phyloP scores from a whole-genome alignment of 2,329 filamentous ascomycete genomes.

The Cryphonectria japonica region DNA sequence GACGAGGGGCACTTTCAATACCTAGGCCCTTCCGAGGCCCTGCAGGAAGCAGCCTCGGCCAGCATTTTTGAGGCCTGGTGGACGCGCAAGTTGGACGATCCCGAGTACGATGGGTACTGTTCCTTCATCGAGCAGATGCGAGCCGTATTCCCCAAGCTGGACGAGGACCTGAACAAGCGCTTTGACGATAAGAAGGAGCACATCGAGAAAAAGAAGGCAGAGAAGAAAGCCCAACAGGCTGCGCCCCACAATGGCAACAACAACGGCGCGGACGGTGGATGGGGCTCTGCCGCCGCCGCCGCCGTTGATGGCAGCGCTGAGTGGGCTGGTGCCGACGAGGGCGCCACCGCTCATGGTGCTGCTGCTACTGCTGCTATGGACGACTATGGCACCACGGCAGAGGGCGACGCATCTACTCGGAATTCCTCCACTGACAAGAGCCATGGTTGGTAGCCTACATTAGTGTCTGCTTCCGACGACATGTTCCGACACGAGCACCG shows the following conservation, averaged over 20 bases:
- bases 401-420: not conserved
- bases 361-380: not conserved
- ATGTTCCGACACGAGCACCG: not conserved
- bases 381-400: not conserved
- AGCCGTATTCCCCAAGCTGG: slow-evolving; percentile 20
- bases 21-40: slow-evolving; percentile 8
- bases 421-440: not conserved
- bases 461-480: not conserved
- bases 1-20: slow-evolving; percentile 15
- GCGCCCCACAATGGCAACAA: not conserved
- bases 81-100: slow-evolving; percentile 21
- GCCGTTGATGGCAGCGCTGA: not conserved
- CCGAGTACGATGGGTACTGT: slow-evolving; percentile 25
- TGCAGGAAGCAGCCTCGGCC: slow-evolving; percentile 25
- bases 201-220: slow-evolving; percentile 25
- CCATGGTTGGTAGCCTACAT: not conserved
- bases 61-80: slow-evolving; percentile 29
- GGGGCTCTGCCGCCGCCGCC: slow-evolving; percentile 10
- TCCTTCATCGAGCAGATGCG: slow-evolving; percentile 26
- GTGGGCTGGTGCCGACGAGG: slow-evolving; percentile 7
- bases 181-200: slow-evolving; percentile 27
- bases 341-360: not conserved
- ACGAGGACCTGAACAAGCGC: slow-evolving; percentile 25
- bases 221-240: slow-evolving; percentile 14
- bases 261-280: slow-evolving; percentile 13